Evolutionary conservation across 768 basidiomycete species (phyloP), one percentile per base, ranked within the genome.

Genomic region (Clathrus columnatus): DNA sequence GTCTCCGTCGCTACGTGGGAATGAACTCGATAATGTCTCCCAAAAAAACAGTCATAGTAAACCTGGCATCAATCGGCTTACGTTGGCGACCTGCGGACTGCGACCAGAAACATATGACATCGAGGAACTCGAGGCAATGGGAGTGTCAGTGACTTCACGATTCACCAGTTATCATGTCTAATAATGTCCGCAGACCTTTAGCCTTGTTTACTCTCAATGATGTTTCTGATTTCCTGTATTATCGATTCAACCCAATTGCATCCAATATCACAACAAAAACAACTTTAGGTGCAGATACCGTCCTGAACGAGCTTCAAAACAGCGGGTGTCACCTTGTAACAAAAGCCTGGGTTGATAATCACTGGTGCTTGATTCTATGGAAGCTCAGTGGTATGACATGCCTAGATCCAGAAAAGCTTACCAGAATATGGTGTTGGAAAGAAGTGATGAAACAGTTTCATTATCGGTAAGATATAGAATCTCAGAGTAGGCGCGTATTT

Each of bases 291-390:
- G 70, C 82, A n/a, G 60, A 70, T 1, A 78, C 75, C 11, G 86
- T 82, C 1, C 69, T 85, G 17, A 66, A 75, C 23, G 73, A 81
- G 56, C 69, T 92, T 8, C 69, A 75, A 3, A 66, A 67, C 21
- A 71, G 65, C 7, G 88, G 86, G 0, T 93, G 91, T 59, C 66
- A 63, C 1, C 75, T 91, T 21, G 87, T 81, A 2, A 87, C 83
- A 7, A 73, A 81, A 59, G 68, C 74, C 21, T 99, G 96, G 96
- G 83, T 96, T 1, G 80, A 87, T 50, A 97, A 97, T 62, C 93
- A 96, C 62, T 99, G 92, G 89, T 68, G 72, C 8, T 70, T 93
- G 45, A 81, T 98, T 27, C 75, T 99, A 2, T 99, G 96, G 96
- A 99, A 99, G 70, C 70, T 96, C 20, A 91, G 92, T 2, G 87